Evolutionary conservation across 176 grass and related monocot species (phyloP), one percentile per base, ranked within the genome.

Genomic region (Metroxylon sagu): DNA sequence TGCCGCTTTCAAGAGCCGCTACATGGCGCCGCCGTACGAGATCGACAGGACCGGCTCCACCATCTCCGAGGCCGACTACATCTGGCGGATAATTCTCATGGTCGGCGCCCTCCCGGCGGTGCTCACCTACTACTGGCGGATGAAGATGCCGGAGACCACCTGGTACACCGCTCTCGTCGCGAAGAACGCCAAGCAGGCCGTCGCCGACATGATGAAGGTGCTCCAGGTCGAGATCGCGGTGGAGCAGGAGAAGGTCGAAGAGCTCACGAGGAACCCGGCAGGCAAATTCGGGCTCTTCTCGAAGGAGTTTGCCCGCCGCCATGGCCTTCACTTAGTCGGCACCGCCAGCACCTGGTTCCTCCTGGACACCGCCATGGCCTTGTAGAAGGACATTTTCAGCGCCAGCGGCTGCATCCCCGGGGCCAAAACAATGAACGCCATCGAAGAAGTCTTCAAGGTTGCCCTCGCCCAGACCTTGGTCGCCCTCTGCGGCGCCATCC

Each of bases 401-500:
- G n/a, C n/a, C n/a, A n/a, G n/a, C n/a, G n/a, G n/a, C n/a, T n/a
- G n/a, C n/a, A n/a, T n/a, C n/a, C n/a, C n/a, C n/a, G n/a, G n/a
- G n/a, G n/a, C 79, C 17, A 2, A 0, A 52, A 80, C 76, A 14
- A 83, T 88, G 85, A 88, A 75, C 71, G 81, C 77, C 56, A 21
- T 89, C 15, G 61, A 89, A 52, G 86, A 89, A 63, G 70, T 75
- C n/a, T 89, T 56, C 77, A 50, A 64, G 64, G 77, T 87, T 30
- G 53, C 83, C 7, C 73, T 61, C n/a, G 88, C 80, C 3, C 88
- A 92, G 64, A 80, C 19, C 73, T n/a, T n/a, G n/a, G n/a, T n/a
- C n/a, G n/a, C n/a, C n/a, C n/a, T 92, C 25, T 92, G 83, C 15
- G 83, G 88, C 63, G 87, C 88, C 16, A 66, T 92, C 18, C 88